Base-by-base conservation (phyloP, 257 asterid genomes). In the Penstemon barbatus region DNA sequence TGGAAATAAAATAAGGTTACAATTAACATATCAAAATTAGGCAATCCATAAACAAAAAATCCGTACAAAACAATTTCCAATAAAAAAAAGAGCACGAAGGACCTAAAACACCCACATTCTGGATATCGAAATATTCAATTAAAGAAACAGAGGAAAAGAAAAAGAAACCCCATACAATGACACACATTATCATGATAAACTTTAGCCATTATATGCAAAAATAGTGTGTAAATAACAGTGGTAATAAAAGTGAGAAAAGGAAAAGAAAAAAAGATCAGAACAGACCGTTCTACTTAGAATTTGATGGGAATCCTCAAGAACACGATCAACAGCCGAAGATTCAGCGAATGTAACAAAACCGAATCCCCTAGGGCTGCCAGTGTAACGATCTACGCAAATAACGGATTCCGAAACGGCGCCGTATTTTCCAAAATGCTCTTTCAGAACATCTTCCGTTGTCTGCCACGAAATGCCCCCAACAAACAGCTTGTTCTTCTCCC, bases 401-500 rank as follows among this genome's bases (percentile, higher is more conserved):
- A 71, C 85, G 52, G 84, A 85, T 48, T 75, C 66, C 69, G 78
- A 78, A 59, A 93, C 96, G 74, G 72, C 70, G 53, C 99, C 99
- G 80, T 88, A 93, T 71, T 80, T 70, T 6, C 62, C 69, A 38
- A 93, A 93, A 74, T 93, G 92, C 52, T 79, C 80, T 56, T 67
- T 90, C 46, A 93, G 80, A 57, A 68, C 72, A 39, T 77, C 86
- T 37, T 87, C 95, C n/a, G 91, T 83, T n/a, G 96, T 79, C 61
- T 88, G 91, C 93, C 96, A 83, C 7, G 96, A 84, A 82, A 92
- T 80, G 70, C 97, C 97, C 13, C 99, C 99, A 18, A 89, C 86
- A 66, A 93, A 93, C 51, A 93, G 86, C 90, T 93, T 93, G 71
- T 64, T 76, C 77, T 80, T 84, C 75, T 87, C 99, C 56, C 79